A percentile compares a stretch with the other conserved stretches of the same genome.
Evolutionary conservation across 345 rosid genomes (phyloP).

Genomic region (Anacardium occidentale): DNA sequence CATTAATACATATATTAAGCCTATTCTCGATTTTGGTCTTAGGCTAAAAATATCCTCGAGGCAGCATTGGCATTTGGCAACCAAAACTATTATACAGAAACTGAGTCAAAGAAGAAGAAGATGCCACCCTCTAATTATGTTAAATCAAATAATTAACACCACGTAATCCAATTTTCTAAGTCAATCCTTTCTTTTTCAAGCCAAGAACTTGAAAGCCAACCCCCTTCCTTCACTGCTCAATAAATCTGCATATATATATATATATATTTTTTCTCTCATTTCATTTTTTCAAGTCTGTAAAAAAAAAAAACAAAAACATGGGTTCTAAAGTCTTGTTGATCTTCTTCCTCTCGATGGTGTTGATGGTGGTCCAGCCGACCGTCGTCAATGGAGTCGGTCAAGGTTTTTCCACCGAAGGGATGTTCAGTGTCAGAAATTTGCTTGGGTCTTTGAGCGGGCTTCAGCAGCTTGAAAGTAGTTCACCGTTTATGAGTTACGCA

Average conservation of each 20-base stretch:
- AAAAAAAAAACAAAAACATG: not conserved
- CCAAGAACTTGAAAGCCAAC: constrained; percentile 22
- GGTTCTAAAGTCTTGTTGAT: constrained; percentile 21
- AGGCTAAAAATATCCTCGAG: too few species aligned
- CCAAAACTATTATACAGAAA: too few species aligned
- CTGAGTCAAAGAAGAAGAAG: not conserved
- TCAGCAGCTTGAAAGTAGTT: not conserved
- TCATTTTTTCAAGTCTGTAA: too few species aligned
- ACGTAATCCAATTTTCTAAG: constrained; percentile 5
- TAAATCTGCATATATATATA: too few species aligned
- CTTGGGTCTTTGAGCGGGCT: not conserved
- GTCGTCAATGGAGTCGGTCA: constrained; percentile 3
- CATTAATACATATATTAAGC: too few species aligned
- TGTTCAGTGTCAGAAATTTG: too few species aligned
- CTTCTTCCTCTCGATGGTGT: constrained; percentile 33
- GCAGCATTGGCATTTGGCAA: too few species aligned
- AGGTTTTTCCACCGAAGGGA: not conserved
- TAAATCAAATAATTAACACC: constrained; percentile 27
- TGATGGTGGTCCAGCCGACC: constrained; percentile 28
- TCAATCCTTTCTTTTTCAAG: too few species aligned
- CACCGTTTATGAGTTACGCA: too few species aligned
- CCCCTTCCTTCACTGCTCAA: constrained; percentile 10
- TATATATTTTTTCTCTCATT: too few species aligned
- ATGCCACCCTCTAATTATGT: constrained; percentile 17
- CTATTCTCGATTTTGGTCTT: too few species aligned